Percentiles rank a stretch among this genome's conserved stretches.
These are phyloP conservation scores for Phytopythium cucurbitacearum DNA, from an alignment of 352 stramenopile species.

Conservation along the genomic window DNA sequence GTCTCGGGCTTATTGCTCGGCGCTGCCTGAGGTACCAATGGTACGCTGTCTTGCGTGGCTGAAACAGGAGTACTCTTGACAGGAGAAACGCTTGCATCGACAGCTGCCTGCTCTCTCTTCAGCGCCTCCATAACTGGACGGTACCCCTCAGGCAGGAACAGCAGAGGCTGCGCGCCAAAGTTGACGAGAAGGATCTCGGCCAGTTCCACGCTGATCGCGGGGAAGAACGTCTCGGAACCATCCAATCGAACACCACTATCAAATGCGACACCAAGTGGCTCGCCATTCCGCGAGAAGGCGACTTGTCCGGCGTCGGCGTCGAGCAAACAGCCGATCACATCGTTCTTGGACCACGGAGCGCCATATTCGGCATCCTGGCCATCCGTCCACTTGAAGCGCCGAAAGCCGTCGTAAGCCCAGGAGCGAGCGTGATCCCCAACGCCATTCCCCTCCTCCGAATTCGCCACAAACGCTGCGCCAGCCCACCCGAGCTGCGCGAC, in stretches of 20 bases:
- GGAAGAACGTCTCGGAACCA: slow-evolving; percentile 46
- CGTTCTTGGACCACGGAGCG: slow-evolving; percentile 63
- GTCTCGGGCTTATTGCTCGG: no score
- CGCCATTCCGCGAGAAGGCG: slow-evolving; percentile 84
- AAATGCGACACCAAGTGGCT: slow-evolving; percentile 60
- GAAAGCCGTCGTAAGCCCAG: slow-evolving; percentile 88
- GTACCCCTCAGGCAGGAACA: slow-evolving; percentile 42
- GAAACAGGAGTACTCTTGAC: no score
- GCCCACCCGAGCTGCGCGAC: slow-evolving; percentile 93
- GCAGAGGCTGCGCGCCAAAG: slow-evolving; percentile 73
- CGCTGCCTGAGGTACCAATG: no score
- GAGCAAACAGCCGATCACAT: slow-evolving; percentile 87
- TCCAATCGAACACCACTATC: slow-evolving; percentile 23
- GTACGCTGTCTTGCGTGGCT: no score
- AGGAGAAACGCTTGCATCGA: no score
- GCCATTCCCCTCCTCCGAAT: slow-evolving; percentile 82
- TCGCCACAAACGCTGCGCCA: slow-evolving; percentile 66
- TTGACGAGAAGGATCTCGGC: slow-evolving; percentile 83
- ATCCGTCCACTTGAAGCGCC: slow-evolving; percentile 82
- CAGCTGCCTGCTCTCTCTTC: not conserved
- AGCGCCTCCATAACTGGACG: slow-evolving; percentile 36
- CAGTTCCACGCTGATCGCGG: slow-evolving; percentile 80
- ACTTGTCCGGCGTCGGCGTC: slow-evolving; percentile 72
- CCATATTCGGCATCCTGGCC: slow-evolving; percentile 65
- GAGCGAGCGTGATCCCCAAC: slow-evolving; percentile 88